Conservation (phyloP, 2,329 filamentous ascomycete genomes). For the Paecilomyces variotii region DNA sequence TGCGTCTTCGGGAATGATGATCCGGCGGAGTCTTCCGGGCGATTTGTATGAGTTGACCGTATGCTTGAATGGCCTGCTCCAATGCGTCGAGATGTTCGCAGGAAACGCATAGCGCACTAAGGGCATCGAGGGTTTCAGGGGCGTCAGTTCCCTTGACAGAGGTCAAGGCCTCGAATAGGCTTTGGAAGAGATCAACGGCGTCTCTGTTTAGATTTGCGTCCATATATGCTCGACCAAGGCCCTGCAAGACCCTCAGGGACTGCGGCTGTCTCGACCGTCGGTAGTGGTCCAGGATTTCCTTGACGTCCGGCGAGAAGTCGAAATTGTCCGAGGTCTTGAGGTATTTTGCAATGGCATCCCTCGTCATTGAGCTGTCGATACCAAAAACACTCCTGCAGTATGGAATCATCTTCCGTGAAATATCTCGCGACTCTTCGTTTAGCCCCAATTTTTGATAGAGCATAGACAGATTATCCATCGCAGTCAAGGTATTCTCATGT, state of each 20-base stretch:
- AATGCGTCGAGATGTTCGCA: constrained; percentile 19
- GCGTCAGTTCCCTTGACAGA: constrained; percentile 17
- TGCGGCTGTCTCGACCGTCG: constrained; percentile 15
- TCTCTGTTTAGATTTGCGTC: constrained; percentile 20
- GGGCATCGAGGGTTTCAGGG: constrained; percentile 20
- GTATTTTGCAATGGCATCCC: constrained; percentile 18
- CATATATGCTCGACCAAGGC: constrained; percentile 20
- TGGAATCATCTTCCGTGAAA: constrained; percentile 16
- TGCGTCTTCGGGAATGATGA: constrained; percentile 17
- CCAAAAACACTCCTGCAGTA: constrained; percentile 19
- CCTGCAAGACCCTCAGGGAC: constrained; percentile 19
- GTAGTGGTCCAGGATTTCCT: constrained; percentile 19
- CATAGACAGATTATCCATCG: constrained; percentile 21
- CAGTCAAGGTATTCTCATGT: constrained; percentile 19
- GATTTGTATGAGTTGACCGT: constrained; percentile 20
- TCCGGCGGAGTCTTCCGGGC: constrained; percentile 14
- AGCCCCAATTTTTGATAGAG: constrained; percentile 23
- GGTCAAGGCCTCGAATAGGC: constrained; percentile 19
- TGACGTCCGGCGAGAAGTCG: constrained; percentile 20
- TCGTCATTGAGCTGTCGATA: constrained; percentile 14
- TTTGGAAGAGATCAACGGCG: constrained; percentile 18
- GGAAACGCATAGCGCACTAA: constrained; percentile 22
- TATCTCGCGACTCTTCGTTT: constrained; percentile 16
- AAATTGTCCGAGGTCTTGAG: constrained; percentile 19
- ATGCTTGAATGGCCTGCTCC: constrained; percentile 21